These are phyloP conservation scores for Phytopythium oedochilum DNA, from an alignment of 352 stramenopile genomes.

Conservation along the genomic window DNA sequence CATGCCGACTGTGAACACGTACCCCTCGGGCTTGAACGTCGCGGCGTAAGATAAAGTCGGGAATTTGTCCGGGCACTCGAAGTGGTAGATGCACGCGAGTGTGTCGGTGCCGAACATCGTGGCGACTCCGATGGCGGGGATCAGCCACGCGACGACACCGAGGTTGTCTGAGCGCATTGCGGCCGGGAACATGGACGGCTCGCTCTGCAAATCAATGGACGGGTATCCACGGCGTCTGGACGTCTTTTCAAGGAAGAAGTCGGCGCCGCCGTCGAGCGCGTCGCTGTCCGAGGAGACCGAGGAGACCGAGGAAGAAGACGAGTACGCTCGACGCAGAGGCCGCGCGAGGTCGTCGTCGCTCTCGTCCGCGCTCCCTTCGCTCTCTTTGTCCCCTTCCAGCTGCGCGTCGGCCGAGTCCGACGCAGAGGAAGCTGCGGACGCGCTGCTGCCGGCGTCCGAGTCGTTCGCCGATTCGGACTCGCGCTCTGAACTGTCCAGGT, in stretches of 20 bases:
- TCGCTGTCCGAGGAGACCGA: slow-evolving; percentile 10
- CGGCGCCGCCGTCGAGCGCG: slow-evolving; percentile 2
- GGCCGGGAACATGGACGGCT: slow-evolving; percentile 7
- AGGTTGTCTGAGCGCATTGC: slow-evolving; percentile 41
- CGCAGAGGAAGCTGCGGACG: background rate
- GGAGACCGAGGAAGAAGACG: background rate
- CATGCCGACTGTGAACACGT: slow-evolving; percentile 77
- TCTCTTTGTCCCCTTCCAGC: slow-evolving; percentile 1
- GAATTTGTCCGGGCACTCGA: slow-evolving; percentile 66
- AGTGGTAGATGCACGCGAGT: slow-evolving; percentile 67
- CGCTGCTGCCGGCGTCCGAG: background rate
- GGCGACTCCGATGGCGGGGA: slow-evolving; percentile 61
- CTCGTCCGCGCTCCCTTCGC: slow-evolving; percentile 1
- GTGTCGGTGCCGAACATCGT: slow-evolving; percentile 74
- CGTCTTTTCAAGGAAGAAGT: slow-evolving; percentile 2
- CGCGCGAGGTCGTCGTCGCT: slow-evolving; percentile 3
- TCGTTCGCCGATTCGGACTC: background rate
- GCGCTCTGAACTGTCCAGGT: no score
- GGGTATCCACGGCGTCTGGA: background rate
- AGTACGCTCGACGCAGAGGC: background rate
- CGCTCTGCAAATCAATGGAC: background rate
- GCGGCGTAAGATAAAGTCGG: slow-evolving; percentile 84
- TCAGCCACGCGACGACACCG: slow-evolving; percentile 59
- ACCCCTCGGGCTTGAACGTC: slow-evolving; percentile 62
- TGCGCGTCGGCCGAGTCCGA: slow-evolving; percentile 4